Evolutionary conservation across 1,139 yeast genomes (phyloP), one percentile per base, ranked within the genome.

Genomic region (Yamadazyma diospyri): DNA sequence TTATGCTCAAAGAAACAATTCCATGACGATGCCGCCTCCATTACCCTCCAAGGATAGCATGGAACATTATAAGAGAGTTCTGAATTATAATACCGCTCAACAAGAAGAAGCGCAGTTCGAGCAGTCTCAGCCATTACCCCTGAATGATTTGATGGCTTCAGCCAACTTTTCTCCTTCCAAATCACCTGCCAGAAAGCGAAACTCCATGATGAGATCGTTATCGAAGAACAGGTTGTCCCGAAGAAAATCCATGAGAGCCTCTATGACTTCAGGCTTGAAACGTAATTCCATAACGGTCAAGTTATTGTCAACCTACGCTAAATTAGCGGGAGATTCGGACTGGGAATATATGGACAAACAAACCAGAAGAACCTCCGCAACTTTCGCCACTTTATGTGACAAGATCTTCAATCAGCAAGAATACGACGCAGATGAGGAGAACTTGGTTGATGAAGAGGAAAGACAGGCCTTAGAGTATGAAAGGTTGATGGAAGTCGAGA

Each of bases 301-400:
- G 47, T 58, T 82, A 39, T 68, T 82, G 38, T 72, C 87, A 1
- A 77, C 86, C 0, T 82, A 82, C 52, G 85, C 89, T 20, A 80
- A 78, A 51, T 61, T 81, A 41, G 70, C 85, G 1, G 76, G 76
- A 36, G 86, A 80, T 40, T 68, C 74, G 30, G 83, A 78, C 39
- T 76, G 86, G 79, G 83, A 78, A 48, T 76, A 76, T 46, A 74
- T 81, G 61, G 85, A 81, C 46, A 78, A 76, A 47, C 86, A 78
- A 53, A 78, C 87, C 12, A 81, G 76, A 58, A 70, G 92, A 57
- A 80, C 88, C 2, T 78, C 86, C 23, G 80, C 86, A 9, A 83
- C 84, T 37, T 82, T 82, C 62, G 92, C 88, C 8, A 72, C 82
- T 4, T 63, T 82, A 30, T 81, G 87, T 64, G 89, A 82, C 57